Base-by-base conservation (phyloP, 305 asterid species). In the Solanum aculeatissimum region DNA sequence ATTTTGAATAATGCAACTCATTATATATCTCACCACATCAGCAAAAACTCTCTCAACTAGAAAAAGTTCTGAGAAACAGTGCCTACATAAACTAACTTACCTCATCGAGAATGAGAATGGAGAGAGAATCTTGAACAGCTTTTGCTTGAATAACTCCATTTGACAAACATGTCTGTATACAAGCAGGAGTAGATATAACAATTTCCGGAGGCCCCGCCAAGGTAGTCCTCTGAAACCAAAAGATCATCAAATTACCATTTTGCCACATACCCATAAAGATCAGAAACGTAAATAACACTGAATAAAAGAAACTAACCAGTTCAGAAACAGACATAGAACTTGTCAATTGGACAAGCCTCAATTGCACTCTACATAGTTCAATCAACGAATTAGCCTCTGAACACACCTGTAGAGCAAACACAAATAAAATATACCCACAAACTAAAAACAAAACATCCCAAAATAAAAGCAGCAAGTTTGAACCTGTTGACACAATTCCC, bases 21-120 rank as follows among this genome's bases (percentile, higher is more conserved):
- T 14, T 74, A 75, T 4, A 72, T 18, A 69, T 38, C 51, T 35
- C 29, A 69, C 2, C 3, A 9, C 9, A 21, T 21, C 80, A 75
- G 81, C 13, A 75, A 74, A 25, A 25, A 47, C 6, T 47, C 16
- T 47, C 25, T 13, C 25, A 25, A 49, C 62, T 75, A 75, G 62
- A 47, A 29, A 23, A 25, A 25, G 10, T 49, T 47, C 25, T 9
- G 14, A 75, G 43, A 8, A 55, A 54, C 15, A 47, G 32, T 81
- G 45, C 25, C 25, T 4, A 49, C 12, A n/a, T 75, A 49, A 75
- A 27, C 81, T 16, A 47, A 60, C 90, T 82, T 74, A 96, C 98
- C 99, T 96, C 99, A 65, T 96, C 99, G n/a, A 96, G 98, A 87
- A 96, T 87, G 75, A 96, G 94, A 88, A 91, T 84, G 29, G 98